These are phyloP conservation scores for Limtongozyma cylindracea DNA, from an alignment of 805 yeast species.

Conservation along the genomic window DNA sequence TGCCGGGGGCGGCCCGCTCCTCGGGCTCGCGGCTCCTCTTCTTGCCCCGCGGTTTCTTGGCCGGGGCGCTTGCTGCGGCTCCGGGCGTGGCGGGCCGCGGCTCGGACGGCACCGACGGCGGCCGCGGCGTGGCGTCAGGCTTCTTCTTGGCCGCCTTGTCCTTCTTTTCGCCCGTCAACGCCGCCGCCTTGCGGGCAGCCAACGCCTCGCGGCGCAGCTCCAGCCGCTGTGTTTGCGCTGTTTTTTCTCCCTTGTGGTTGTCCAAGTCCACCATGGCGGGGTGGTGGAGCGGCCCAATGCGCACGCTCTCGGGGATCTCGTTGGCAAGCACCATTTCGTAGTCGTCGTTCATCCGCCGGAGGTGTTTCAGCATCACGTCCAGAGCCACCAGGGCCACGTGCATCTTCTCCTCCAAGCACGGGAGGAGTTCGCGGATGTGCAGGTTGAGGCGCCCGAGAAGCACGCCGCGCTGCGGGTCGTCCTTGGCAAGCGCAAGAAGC, in stretches of 20 bases:
- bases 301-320: slow-evolving; percentile 63
- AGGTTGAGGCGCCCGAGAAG: slow-evolving; percentile 15
- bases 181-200: slow-evolving; percentile 58
- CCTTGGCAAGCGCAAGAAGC: slow-evolving; percentile 2
- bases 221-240: slow-evolving; percentile 30
- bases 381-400: slow-evolving; percentile 86
- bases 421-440: slow-evolving; percentile 45
- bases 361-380: slow-evolving; percentile 44
- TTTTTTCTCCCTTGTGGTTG: too few relatives aligned
- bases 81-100: too few relatives aligned
- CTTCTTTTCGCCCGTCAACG: slow-evolving; percentile 10
- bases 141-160: slow-evolving; percentile 3
- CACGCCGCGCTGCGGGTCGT: slow-evolving; percentile 2
- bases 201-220: slow-evolving; percentile 83
- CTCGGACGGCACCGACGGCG: too few relatives aligned
- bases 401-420: slow-evolving; percentile 90
- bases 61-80: too few relatives aligned
- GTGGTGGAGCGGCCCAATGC: slow-evolving; percentile 63
- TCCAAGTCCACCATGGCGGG: slow-evolving; percentile 60
- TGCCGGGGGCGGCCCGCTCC: slow-evolving; percentile 4
- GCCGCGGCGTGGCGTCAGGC: neutral
- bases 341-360: slow-evolving; percentile 55
- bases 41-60: slow-evolving; percentile 1
- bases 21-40: slow-evolving; percentile 4
- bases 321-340: slow-evolving; percentile 41